These are phyloP conservation scores for Aspergillus hortae DNA, from an alignment of 2,329 filamentous ascomycete species.

Conservation along the genomic window DNA sequence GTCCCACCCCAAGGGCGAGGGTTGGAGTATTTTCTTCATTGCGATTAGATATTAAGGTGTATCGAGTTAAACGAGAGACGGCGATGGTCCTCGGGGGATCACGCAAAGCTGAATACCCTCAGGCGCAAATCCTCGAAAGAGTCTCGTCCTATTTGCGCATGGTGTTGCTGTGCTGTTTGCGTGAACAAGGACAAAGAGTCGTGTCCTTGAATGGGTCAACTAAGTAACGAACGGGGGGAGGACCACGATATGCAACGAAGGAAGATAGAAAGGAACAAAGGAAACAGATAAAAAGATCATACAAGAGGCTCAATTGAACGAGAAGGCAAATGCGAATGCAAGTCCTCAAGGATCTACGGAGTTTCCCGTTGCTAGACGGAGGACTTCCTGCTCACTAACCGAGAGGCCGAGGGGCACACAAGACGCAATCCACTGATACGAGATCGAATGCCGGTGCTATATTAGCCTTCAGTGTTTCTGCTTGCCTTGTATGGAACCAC, in stretches of 20 bases:
- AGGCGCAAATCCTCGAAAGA: neutral
- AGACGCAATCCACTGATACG: too few relatives aligned
- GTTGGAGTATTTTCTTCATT: slow-evolving; percentile 29
- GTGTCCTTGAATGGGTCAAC: neutral
- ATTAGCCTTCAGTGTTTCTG: neutral
- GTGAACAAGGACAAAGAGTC: neutral
- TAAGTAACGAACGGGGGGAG: neutral
- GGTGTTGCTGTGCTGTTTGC: neutral
- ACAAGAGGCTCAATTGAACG: too few relatives aligned
- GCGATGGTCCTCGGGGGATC: slow-evolving; percentile 1
- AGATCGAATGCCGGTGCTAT: neutral
- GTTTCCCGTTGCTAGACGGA: too few relatives aligned
- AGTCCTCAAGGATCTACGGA: too few relatives aligned
- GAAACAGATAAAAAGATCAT: neutral
- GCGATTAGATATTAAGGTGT: slow-evolving; percentile 15
- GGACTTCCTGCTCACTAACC: too few relatives aligned
- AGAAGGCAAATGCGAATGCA: too few relatives aligned
- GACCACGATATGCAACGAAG: neutral
- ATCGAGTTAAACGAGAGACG: slow-evolving; percentile 10
- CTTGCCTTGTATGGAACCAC: neutral
- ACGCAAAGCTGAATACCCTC: slow-evolving; percentile 1
- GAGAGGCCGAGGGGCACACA: too few relatives aligned
- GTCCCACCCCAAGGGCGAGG: slow-evolving; percentile 31
- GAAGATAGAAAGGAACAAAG: neutral
- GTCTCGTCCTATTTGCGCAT: neutral